Base-by-base conservation (phyloP, 2,329 filamentous ascomycete genomes). In the Verticillium klebahnii region DNA sequence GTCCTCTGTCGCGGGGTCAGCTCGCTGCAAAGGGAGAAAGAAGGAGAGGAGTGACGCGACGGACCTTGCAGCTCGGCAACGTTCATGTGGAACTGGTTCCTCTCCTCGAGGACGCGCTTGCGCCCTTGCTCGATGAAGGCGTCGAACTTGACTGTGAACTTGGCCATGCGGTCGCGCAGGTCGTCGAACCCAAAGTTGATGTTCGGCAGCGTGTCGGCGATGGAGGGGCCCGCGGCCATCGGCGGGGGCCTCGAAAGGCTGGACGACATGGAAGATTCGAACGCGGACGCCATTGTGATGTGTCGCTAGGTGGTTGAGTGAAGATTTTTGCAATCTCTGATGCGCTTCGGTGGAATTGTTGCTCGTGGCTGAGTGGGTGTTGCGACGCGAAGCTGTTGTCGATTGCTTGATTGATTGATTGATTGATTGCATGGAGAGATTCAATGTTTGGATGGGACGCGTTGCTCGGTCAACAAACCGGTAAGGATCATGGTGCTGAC, bases 111-210 rank as follows among this genome's bases (percentile, higher is more conserved):
- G 0, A 98, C 92, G 60, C 91, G 87, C 75, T 96, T 96, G 58
- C 94, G 85, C 0, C 93, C 93, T 66, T 91, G 88, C 71, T 97
- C 94, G 66, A 99, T 97, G 69, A 97, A 98, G 0, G 89, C 88
- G 73, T 99, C 95, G 69, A 99, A 99, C 69, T 87, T 90, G 9
- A 87, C 84, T 0, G 91, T 97, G 74, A 99, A 99, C 66, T 91
- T 92, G 60, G 89, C 85, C 95, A 99, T 98, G 77, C 93, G 91
- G 71, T 94, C 92, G 77, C 94, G 93, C 72, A 99, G 78, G 68
- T 97, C 92, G 69, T 98, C 93, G 75, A 98, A 98, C 62, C 93
- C 93, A 75, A 99, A 98, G 76, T 97, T 93, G 75, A 96, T 91
- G 73, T 85, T 91, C 39, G 95, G 95, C 9, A 99, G 86, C 58